Percentiles rank a stretch among this genome's conserved stretches.
phyloP scores from a whole-genome alignment of 177 flowering plant species.

The Vitis hybrid region DNA sequence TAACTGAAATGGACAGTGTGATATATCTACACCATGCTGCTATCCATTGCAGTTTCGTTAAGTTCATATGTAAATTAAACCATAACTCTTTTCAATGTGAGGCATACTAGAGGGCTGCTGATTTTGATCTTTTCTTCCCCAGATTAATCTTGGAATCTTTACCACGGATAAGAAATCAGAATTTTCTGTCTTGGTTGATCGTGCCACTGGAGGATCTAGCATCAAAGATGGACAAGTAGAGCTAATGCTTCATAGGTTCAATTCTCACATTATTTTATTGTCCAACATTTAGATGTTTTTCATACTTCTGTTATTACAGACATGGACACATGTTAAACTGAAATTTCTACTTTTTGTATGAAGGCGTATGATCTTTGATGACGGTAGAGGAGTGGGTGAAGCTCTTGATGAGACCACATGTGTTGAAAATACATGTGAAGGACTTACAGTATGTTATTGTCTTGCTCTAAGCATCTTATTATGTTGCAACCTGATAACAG shows the following conservation, averaged over 20 bases:
- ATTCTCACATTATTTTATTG: slow-evolving; percentile 1
- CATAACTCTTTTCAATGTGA: too few species aligned
- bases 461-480: not conserved
- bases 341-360: not conserved
- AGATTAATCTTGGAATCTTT: slow-evolving; percentile 86
- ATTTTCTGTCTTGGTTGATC: slow-evolving; percentile 85
- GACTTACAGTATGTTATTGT: slow-evolving; percentile 58
- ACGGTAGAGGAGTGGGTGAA: slow-evolving; percentile 70
- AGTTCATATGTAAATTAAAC: too few species aligned
- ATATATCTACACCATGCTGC: not conserved
- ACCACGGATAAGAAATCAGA: slow-evolving; percentile 57
- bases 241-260: slow-evolving; percentile 86
- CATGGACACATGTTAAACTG: slow-evolving; percentile 5
- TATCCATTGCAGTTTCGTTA: too few species aligned
- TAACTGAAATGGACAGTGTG: not conserved
- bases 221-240: slow-evolving; percentile 81
- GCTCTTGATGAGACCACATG: slow-evolving; percentile 80
- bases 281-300: not conserved
- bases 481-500: not conserved
- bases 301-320: not conserved
- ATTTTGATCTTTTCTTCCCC: slow-evolving; percentile 24
- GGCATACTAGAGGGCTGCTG: not conserved
- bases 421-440: slow-evolving; percentile 48
- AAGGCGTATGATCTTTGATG: slow-evolving; percentile 66
- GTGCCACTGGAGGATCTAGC: slow-evolving; percentile 84